A percentile compares a stretch with the other conserved stretches of the same genome.
These are phyloP conservation scores for Shiraia sp. DNA, from an alignment of 2,329 filamentous ascomycete genomes.

Conservation along the genomic window DNA sequence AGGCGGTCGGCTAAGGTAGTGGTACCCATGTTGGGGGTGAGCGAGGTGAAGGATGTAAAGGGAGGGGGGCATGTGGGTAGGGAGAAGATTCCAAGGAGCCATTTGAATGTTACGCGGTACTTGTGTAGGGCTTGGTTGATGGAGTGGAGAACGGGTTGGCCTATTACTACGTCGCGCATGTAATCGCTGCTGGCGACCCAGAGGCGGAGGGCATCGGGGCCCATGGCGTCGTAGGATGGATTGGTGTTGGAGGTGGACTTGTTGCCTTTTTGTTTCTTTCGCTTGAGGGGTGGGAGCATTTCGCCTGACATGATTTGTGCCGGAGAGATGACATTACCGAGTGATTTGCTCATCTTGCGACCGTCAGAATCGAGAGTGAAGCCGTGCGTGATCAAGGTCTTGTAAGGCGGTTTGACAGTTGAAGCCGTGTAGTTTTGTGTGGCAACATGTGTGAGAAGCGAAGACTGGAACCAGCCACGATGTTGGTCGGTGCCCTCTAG, in stretches of 20 bases:
- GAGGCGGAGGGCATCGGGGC: slow-evolving; percentile 82
- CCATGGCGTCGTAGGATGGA: slow-evolving; percentile 68
- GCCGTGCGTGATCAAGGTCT: slow-evolving; percentile 89
- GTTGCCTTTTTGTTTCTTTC: slow-evolving; percentile 61
- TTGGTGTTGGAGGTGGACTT: slow-evolving; percentile 33
- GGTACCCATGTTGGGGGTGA: slow-evolving; percentile 14
- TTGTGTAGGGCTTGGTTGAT: slow-evolving; percentile 80
- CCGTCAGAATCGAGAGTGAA: slow-evolving; percentile 88
- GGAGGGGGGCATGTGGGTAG: slow-evolving; percentile 45
- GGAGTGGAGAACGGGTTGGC: slow-evolving; percentile 73
- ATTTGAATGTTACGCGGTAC: slow-evolving; percentile 87
- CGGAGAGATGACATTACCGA: slow-evolving; percentile 85
- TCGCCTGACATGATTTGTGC: slow-evolving; percentile 83
- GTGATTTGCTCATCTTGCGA: slow-evolving; percentile 98
- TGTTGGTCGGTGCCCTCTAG: slow-evolving; percentile 96
- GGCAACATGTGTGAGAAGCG: slow-evolving; percentile 82
- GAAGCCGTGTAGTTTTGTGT: slow-evolving; percentile 47
- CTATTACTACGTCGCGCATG: slow-evolving; percentile 82
- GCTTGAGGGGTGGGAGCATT: slow-evolving; percentile 70
- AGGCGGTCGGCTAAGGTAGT: slow-evolving; percentile 59
- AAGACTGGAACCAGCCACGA: slow-evolving; percentile 98
- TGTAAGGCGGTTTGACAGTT: slow-evolving; percentile 69
- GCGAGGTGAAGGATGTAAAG: slow-evolving; percentile 26
- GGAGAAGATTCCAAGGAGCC: slow-evolving; percentile 72
- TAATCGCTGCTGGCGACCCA: slow-evolving; percentile 95